Conservation (phyloP, 768 basidiomycete species). For the Megacollybia marginata region DNA sequence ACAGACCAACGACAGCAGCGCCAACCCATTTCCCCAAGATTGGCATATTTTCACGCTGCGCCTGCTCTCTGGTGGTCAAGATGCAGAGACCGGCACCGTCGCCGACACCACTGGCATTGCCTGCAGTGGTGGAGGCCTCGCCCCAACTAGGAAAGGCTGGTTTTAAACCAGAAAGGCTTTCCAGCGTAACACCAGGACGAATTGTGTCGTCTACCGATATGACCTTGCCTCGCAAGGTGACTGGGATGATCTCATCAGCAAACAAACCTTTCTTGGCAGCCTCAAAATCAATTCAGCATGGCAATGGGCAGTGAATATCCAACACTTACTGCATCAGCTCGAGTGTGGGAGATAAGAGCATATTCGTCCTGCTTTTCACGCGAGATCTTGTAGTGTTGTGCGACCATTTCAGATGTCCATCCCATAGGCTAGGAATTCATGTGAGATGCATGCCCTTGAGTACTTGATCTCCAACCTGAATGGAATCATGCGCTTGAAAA, state of each 20-base stretch:
- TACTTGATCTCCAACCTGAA: constrained; percentile 40
- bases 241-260: constrained; percentile 82
- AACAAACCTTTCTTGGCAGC: constrained; percentile 70
- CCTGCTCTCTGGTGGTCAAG: constrained; percentile 71
- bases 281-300: constrained; percentile 19
- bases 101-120: constrained; percentile 83
- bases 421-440: constrained; percentile 67
- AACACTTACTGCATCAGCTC: constrained; percentile 53
- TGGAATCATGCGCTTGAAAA: constrained; percentile 66
- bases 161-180: constrained; percentile 72
- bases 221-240: constrained; percentile 62
- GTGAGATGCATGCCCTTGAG: background rate
- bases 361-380: constrained; percentile 85
- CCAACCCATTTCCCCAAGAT: constrained; percentile 82
- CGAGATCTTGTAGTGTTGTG: constrained; percentile 67
- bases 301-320: background rate
- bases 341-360: constrained; percentile 79
- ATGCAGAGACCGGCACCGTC: constrained; percentile 89
- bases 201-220: constrained; percentile 83
- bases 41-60: constrained; percentile 68
- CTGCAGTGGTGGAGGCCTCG: constrained; percentile 62
- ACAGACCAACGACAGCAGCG: constrained; percentile 66
- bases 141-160: constrained; percentile 85
- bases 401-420: constrained; percentile 92
- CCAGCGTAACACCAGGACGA: constrained; percentile 71